Evolutionary conservation across 1,139 yeast species (phyloP).

Genomic region (Hemisphaericaspora subhashii): DNA sequence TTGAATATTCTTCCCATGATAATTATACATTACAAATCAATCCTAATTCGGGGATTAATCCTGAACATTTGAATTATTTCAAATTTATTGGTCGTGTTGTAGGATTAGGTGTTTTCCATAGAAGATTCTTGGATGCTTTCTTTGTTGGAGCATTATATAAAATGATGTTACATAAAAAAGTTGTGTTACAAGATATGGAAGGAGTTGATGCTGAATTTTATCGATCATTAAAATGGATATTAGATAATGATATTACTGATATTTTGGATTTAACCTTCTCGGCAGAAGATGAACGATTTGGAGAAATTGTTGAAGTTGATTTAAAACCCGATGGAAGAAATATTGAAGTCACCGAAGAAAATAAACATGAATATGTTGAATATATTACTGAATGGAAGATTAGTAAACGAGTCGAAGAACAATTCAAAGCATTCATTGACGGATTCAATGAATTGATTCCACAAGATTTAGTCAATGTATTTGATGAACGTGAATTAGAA

Average conservation of each 20-base stretch:
- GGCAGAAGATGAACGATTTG: constrained; percentile 95
- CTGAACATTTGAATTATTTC: constrained; percentile 96
- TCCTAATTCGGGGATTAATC: constrained; percentile 97
- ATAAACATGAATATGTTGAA: constrained; percentile 94
- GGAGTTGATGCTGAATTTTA: constrained; percentile 98
- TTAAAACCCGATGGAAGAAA: constrained; percentile 85
- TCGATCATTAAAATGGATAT: constrained; percentile 91
- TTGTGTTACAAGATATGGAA: constrained; percentile 95
- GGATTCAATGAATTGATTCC: constrained; percentile 98
- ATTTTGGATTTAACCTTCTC: constrained; percentile 86
- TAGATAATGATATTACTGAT: constrained; percentile 86
- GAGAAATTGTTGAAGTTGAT: constrained; percentile 88
- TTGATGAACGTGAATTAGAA: constrained; percentile 96
- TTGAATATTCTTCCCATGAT: constrained; percentile 97
- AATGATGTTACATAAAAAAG: constrained; percentile 95
- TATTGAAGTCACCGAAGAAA: constrained; percentile 90
- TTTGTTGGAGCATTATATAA: constrained; percentile 97
- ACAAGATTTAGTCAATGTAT: constrained; percentile 91
- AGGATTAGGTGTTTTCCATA: constrained; percentile 96
- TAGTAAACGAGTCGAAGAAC: constrained; percentile 89
- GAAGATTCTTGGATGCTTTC: constrained; percentile 96
- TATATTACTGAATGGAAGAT: constrained; percentile 96
- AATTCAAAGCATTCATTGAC: constrained; percentile 91
- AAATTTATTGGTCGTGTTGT: constrained; percentile 98
- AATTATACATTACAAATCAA: constrained; percentile 96